Conservation (phyloP, 768 basidiomycete species). For the Infundibulicybe gibba region DNA sequence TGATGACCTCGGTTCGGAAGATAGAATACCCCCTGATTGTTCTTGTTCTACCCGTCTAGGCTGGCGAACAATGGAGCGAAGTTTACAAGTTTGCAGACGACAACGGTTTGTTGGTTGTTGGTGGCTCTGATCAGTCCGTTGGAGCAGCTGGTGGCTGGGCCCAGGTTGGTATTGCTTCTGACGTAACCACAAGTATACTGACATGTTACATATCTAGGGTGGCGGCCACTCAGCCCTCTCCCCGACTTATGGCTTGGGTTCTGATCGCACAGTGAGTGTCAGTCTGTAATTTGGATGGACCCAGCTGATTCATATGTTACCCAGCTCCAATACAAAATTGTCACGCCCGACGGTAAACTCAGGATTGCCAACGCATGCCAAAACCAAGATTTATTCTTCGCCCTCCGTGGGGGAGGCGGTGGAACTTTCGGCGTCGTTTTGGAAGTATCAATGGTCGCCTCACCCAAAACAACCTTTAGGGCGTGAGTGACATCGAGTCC, state of each 20-base stretch:
- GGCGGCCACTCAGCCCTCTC: slow-evolving; percentile 42
- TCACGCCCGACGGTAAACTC: slow-evolving; percentile 47
- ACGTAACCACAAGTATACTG: not conserved
- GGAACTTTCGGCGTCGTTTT: slow-evolving; percentile 45
- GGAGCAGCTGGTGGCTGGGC: slow-evolving; percentile 41
- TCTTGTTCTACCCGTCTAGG: slow-evolving; percentile 22
- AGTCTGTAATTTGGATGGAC: not conserved
- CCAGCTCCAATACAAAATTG: slow-evolving; percentile 47
- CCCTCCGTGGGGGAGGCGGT: slow-evolving; percentile 47
- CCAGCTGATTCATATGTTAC: not conserved
- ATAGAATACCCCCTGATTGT: slow-evolving; percentile 20
- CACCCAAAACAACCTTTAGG: slow-evolving; percentile 26
- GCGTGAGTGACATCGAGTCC: slow-evolving; percentile 4
- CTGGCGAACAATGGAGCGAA: slow-evolving; percentile 41
- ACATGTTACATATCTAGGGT: slow-evolving; percentile 15
- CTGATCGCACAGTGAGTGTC: slow-evolving; percentile 37
- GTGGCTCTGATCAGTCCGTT: slow-evolving; percentile 35
- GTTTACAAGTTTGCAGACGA: slow-evolving; percentile 40
- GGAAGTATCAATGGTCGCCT: slow-evolving; percentile 31
- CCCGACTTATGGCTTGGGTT: slow-evolving; percentile 41
- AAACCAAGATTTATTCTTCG: slow-evolving; percentile 52
- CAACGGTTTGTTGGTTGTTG: slow-evolving; percentile 40
- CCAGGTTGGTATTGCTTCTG: slow-evolving; percentile 13
- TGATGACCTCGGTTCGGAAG: not conserved
- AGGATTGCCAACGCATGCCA: slow-evolving; percentile 45